Conservation (phyloP, 805 yeast genomes). For the Saturnispora sanitii region DNA sequence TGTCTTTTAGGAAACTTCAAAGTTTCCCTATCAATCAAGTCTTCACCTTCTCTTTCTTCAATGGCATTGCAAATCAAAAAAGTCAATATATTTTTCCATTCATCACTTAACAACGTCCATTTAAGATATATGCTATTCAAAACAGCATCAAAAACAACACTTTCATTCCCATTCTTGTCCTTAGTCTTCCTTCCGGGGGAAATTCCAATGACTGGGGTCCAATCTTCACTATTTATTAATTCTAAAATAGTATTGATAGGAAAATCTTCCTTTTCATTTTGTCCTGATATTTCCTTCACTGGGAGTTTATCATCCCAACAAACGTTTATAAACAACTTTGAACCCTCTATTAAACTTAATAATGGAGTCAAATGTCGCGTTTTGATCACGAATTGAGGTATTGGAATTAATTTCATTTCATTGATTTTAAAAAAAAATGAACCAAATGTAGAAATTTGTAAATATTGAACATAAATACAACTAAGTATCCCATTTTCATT, state of each 20-base stretch:
- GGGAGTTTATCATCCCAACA: constrained; percentile 64
- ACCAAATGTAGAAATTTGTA: too few species aligned
- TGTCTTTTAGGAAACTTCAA: constrained; percentile 61
- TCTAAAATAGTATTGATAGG: constrained; percentile 52
- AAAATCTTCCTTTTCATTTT: constrained; percentile 23
- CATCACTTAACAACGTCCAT: constrained; percentile 45
- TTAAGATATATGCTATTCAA: constrained; percentile 52
- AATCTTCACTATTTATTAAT: constrained; percentile 54
- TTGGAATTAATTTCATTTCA: constrained; percentile 32
- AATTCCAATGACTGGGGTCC: constrained; percentile 80
- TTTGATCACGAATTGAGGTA: constrained; percentile 67
- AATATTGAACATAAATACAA: too few species aligned
- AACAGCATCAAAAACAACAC: constrained; percentile 72
- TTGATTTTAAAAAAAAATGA: too few species aligned
- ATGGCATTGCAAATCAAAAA: constrained; percentile 83
- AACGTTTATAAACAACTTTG: constrained; percentile 71
- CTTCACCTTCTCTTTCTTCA: constrained; percentile 32
- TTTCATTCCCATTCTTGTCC: constrained; percentile 62
- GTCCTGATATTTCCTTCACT: constrained; percentile 11
- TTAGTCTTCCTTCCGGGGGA: constrained; percentile 38
- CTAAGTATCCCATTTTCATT: too few species aligned
- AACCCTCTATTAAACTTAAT: constrained; percentile 24
- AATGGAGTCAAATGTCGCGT: constrained; percentile 37
- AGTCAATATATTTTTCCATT: constrained; percentile 53
- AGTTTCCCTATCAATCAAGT: constrained; percentile 47